phyloP scores from a whole-genome alignment of 2,329 filamentous ascomycete genomes.

The Clarireedia sp. region DNA sequence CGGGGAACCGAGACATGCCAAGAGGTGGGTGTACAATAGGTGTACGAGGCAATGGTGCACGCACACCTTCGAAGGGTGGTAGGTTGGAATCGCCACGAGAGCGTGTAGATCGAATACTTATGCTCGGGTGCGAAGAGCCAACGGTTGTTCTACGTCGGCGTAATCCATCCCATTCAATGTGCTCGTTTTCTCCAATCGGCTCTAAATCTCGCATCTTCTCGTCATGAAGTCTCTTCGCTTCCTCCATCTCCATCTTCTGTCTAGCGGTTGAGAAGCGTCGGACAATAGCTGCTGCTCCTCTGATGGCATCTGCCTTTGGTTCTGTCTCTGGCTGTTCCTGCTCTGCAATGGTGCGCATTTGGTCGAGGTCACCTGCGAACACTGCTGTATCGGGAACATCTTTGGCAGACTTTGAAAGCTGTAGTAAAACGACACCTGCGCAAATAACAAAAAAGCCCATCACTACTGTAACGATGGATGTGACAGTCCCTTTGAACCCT shows the following conservation, averaged over 20 bases:
- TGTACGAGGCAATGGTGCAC: conserved; percentile 15
- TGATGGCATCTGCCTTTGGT: conserved; percentile 91
- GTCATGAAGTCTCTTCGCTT: conserved; percentile 69
- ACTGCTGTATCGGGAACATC: conserved; percentile 91
- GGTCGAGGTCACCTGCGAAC: conserved; percentile 86
- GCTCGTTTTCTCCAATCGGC: conserved; percentile 69
- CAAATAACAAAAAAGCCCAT: conserved; percentile 94
- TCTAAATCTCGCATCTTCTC: conserved; percentile 70
- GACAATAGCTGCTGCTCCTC: conserved; percentile 81
- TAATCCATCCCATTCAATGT: conserved; percentile 82
- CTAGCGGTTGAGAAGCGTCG: conserved; percentile 70
- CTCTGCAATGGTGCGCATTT: conserved; percentile 90
- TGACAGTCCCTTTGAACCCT: conserved; percentile 81
- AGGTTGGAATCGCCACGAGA: conserved; percentile 25
- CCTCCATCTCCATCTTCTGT: conserved; percentile 70
- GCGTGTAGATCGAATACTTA: conserved; percentile 17
- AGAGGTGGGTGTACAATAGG: conserved; percentile 60
- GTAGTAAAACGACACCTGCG: conserved; percentile 80
- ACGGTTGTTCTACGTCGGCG: conserved; percentile 59
- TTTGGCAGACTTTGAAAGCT: conserved; percentile 96
- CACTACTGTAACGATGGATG: conserved; percentile 79
- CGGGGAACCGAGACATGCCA: conserved; percentile 80
- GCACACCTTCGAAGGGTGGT: conserved; percentile 23
- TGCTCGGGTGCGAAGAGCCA: conserved; percentile 22
- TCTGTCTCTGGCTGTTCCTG: conserved; percentile 95